Percentiles rank a stretch among this genome's conserved stretches.
These are phyloP conservation scores for Lichtheimia ornata DNA, from an alignment of 371 early-diverging fungal species.

Conservation along the genomic window DNA sequence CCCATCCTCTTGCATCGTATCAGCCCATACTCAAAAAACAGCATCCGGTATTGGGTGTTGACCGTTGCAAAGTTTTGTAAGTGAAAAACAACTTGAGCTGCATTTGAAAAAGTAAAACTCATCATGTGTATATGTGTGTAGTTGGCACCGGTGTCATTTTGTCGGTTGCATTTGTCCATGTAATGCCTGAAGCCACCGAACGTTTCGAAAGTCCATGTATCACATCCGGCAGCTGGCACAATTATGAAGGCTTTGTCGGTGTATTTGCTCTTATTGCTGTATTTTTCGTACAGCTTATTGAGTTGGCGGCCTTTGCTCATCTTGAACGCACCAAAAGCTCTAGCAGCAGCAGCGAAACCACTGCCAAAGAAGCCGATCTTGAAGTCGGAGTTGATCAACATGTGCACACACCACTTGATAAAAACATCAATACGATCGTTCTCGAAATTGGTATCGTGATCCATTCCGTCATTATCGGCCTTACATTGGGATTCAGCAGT, in stretches of 20 bases:
- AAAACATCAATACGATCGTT: constrained; percentile 56
- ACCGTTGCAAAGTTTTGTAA: constrained; percentile 51
- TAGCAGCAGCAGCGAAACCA: background rate
- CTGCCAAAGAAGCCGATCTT: constrained; percentile 2
- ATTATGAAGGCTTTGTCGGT: constrained; percentile 46
- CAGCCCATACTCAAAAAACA: constrained; percentile 25
- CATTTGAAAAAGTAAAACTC: too few relatives aligned
- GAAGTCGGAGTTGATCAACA: constrained; percentile 3
- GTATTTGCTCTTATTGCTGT: constrained; percentile 51
- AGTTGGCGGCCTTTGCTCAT: constrained; percentile 33
- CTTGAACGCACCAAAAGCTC: constrained; percentile 10
- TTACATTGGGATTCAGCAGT: constrained; percentile 71
- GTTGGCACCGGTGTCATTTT: constrained; percentile 52
- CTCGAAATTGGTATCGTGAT: constrained; percentile 84
- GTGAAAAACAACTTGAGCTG: background rate
- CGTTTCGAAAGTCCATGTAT: constrained; percentile 47
- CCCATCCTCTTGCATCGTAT: constrained; percentile 40
- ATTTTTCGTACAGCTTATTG: constrained; percentile 42
- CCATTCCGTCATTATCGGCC: constrained; percentile 88
- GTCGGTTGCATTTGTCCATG: constrained; percentile 51
- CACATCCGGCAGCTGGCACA: constrained; percentile 28
- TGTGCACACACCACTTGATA: constrained; percentile 25
- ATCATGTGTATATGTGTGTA: constrained; percentile 3
- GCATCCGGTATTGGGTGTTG: constrained; percentile 35
- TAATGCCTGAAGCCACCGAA: constrained; percentile 43